Percentiles rank a stretch among this genome's conserved stretches.
These are phyloP conservation scores for Hyphopichia khmerensis DNA, from an alignment of 1,139 yeast species.

Conservation along the genomic window DNA sequence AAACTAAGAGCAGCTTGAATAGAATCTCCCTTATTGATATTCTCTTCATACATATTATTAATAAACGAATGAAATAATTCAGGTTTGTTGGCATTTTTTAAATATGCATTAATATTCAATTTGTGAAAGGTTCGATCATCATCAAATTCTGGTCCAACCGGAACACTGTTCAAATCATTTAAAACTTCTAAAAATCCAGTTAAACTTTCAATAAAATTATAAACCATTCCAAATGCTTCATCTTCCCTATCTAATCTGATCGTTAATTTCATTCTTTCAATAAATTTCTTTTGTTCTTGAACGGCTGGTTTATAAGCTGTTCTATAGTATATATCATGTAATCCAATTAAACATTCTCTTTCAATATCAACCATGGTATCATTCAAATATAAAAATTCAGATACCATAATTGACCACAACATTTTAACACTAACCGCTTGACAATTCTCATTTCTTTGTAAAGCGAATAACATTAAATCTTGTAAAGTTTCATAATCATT, in stretches of 20 bases:
- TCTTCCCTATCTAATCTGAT: constrained; percentile 65
- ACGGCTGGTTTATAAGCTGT: constrained; percentile 56
- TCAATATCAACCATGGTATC: constrained; percentile 63
- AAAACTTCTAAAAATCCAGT: constrained; percentile 65
- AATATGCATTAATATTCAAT: constrained; percentile 71
- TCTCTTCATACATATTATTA: constrained; percentile 69
- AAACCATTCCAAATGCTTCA: constrained; percentile 56
- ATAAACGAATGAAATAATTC: constrained; percentile 78
- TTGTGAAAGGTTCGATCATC: constrained; percentile 84
- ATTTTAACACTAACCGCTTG: constrained; percentile 66
- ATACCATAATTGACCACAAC: constrained; percentile 68
- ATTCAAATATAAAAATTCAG: constrained; percentile 57
- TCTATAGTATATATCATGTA: constrained; percentile 64
- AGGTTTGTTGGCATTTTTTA: constrained; percentile 77
- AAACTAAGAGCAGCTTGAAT: constrained; percentile 84
- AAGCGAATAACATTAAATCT: constrained; percentile 64
- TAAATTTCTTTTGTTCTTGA: constrained; percentile 54
- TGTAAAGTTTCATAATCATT: constrained; percentile 61
- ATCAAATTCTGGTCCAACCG: constrained; percentile 80
- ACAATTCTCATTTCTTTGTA: constrained; percentile 66
- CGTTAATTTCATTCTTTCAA: constrained; percentile 49
- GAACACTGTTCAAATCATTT: constrained; percentile 70
- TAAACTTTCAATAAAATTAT: constrained; percentile 54
- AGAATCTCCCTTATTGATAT: constrained; percentile 58
- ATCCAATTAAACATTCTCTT: constrained; percentile 58